Evolutionary conservation across 176 grass and related monocot species (phyloP).

Genomic region (Oryza australiensis): DNA sequence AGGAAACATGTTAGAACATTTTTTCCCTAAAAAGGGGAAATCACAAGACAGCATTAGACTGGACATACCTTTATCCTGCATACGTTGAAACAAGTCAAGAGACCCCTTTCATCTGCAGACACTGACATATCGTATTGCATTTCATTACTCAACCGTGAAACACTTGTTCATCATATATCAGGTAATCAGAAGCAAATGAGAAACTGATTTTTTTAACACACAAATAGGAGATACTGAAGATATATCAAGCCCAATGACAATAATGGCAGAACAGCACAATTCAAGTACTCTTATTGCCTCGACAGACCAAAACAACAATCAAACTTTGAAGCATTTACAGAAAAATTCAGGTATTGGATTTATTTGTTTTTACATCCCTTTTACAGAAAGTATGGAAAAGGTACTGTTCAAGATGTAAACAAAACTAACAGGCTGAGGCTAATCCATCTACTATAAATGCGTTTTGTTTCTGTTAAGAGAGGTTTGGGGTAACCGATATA

Average conservation of each 20-base stretch:
- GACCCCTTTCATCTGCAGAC: neutral
- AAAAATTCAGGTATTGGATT: neutral
- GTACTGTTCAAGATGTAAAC: neutral
- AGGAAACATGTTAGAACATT: neutral
- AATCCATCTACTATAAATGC: neutral
- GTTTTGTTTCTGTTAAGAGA: neutral
- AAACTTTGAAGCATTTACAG: neutral
- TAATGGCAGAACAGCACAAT: neutral
- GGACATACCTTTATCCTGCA: neutral
- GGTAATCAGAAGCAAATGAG: neutral
- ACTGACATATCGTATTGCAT: neutral
- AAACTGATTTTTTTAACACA: neutral
- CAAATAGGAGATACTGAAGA: neutral
- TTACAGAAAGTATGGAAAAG: conserved; percentile 1
- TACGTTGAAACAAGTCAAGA: neutral
- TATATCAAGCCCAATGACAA: neutral
- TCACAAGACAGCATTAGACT: neutral
- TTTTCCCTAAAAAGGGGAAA: neutral
- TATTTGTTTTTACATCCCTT: conserved; percentile 15
- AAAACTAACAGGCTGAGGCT: neutral
- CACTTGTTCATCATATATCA: neutral
- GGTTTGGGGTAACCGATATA: neutral
- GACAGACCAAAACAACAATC: neutral
- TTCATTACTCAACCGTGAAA: neutral
- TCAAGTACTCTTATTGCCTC: neutral